Evolutionary conservation across 2,329 filamentous ascomycete genomes (phyloP).

Genomic region (Pseudogymnoascus sp.): DNA sequence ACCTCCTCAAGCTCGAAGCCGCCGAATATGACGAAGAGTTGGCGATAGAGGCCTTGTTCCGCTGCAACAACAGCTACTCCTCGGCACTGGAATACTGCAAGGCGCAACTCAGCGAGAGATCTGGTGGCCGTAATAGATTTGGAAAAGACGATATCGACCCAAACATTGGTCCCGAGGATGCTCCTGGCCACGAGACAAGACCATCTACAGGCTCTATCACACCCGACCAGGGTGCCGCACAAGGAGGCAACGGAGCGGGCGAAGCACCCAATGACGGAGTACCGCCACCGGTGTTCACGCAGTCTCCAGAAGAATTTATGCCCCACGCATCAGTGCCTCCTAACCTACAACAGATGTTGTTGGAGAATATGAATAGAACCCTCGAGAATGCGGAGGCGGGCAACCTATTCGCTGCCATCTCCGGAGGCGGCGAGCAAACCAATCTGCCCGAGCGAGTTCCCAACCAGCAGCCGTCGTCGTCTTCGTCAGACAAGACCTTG

Average conservation of each 20-base stretch:
- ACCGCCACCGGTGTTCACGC: not conserved
- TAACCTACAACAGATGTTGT: not conserved
- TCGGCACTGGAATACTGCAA: slow-evolving; percentile 68
- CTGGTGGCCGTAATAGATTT: slow-evolving; percentile 59
- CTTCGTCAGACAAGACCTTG: slow-evolving; percentile 2
- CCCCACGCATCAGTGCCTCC: not conserved
- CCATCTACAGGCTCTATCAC: slow-evolving; percentile 23
- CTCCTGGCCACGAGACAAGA: slow-evolving; percentile 27
- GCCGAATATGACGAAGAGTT: slow-evolving; percentile 53
- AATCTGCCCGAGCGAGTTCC: slow-evolving; percentile 14
- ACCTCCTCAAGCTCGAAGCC: slow-evolving; percentile 33
- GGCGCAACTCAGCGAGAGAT: slow-evolving; percentile 50
- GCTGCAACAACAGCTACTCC: slow-evolving; percentile 60
- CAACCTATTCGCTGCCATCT: slow-evolving; percentile 4
- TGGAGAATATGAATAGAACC: not conserved
- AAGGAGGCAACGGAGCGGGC: slow-evolving; percentile 10
- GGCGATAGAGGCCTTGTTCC: slow-evolving; percentile 71
- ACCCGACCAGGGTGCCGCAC: slow-evolving; percentile 22
- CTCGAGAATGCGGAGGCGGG: slow-evolving; percentile 2
- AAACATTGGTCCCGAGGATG: slow-evolving; percentile 20
- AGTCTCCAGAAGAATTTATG: not conserved
- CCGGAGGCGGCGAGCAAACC: slow-evolving; percentile 11
- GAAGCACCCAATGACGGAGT: not conserved
- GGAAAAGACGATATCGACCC: slow-evolving; percentile 45
- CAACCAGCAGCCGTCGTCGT: slow-evolving; percentile 15